Conservation (phyloP, 257 asterid genomes). For the Solanum ossicruentum region DNA sequence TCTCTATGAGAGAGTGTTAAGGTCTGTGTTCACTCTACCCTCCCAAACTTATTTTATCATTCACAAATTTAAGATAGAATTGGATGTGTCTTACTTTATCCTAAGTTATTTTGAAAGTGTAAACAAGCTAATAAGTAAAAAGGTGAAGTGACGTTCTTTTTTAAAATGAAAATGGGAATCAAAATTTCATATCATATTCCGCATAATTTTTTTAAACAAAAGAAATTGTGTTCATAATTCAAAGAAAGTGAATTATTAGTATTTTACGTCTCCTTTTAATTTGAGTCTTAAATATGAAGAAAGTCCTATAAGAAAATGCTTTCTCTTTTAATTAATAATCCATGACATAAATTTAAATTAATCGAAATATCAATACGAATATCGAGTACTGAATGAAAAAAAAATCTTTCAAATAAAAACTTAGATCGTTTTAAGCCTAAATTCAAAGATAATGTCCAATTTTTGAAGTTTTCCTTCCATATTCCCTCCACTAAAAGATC, state of each 20-base stretch:
- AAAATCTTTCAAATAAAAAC: not conserved
- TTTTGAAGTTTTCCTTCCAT: not conserved
- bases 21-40: too few species aligned
- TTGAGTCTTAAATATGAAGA: not conserved
- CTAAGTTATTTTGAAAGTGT: too few species aligned
- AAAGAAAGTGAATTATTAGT: not conserved
- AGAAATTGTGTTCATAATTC: too few species aligned
- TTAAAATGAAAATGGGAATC: too few species aligned
- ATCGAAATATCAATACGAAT: rapidly evolving
- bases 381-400: not conserved
- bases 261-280: not conserved
- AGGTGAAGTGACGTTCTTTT: too few species aligned
- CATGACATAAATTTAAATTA: rapidly evolving
- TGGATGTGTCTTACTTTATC: too few species aligned
- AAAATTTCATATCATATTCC: too few species aligned
- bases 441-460: not conserved
- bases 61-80: too few species aligned
- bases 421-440: not conserved
- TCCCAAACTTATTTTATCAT: too few species aligned
- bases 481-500: not conserved
- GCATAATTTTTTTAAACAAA: too few species aligned
- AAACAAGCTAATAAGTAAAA: too few species aligned
- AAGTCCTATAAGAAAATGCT: not conserved
- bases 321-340: not conserved
- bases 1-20: too few species aligned